Conservation (phyloP, 2,329 filamentous ascomycete genomes). For the Beauveria rudraprayagi region DNA sequence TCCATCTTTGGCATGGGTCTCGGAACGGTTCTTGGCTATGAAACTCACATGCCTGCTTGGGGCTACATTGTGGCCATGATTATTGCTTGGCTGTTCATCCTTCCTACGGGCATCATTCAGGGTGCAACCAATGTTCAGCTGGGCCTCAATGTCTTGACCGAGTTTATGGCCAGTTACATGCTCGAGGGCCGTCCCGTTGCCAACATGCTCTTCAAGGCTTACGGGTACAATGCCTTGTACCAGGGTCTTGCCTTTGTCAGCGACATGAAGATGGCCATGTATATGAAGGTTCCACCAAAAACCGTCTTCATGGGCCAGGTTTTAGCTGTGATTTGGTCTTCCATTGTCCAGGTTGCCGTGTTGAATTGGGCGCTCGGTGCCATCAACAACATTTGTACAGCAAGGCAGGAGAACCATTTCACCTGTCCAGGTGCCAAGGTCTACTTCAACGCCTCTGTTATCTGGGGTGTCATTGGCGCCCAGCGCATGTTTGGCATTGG, state of each 20-base stretch:
- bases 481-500: slow-evolving; percentile 18
- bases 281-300: slow-evolving; percentile 39
- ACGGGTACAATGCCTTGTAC: slow-evolving; percentile 18
- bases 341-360: slow-evolving; percentile 21
- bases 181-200: slow-evolving; percentile 15
- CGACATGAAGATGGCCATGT: slow-evolving; percentile 41
- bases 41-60: slow-evolving; percentile 20
- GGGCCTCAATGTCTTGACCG: slow-evolving; percentile 28
- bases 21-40: slow-evolving; percentile 18
- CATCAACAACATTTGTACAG: slow-evolving; percentile 41
- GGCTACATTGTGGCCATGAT: slow-evolving; percentile 19
- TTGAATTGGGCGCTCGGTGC: slow-evolving; percentile 28
- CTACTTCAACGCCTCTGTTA: slow-evolving; percentile 48
- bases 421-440: slow-evolving; percentile 46
- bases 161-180: slow-evolving; percentile 22
- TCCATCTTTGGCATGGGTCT: slow-evolving; percentile 25
- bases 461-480: slow-evolving; percentile 47
- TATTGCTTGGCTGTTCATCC: slow-evolving; percentile 15
- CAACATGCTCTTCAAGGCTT: slow-evolving; percentile 18
- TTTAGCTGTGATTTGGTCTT: slow-evolving; percentile 32
- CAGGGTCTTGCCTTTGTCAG: slow-evolving; percentile 37
- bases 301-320: slow-evolving; percentile 38
- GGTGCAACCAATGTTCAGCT: slow-evolving; percentile 23
- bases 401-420: slow-evolving; percentile 37
- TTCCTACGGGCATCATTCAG: slow-evolving; percentile 20